Percentiles rank a stretch among this genome's conserved stretches.
Conservation (phyloP, 306 rosid species). For the Ochetophila trinervis region DNA sequence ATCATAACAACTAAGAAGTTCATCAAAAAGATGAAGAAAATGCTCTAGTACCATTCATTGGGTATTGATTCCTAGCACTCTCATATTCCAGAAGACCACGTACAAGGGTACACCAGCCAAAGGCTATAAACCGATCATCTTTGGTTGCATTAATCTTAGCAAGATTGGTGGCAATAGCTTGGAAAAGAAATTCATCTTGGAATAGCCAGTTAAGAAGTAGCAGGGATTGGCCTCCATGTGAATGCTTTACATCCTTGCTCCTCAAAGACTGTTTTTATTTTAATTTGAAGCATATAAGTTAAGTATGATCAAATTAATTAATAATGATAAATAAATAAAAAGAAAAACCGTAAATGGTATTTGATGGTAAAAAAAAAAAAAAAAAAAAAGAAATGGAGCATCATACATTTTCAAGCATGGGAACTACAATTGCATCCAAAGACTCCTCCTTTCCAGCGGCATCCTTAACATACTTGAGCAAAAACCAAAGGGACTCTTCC, state of each 20-base stretch:
- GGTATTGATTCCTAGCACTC: conserved; percentile 31
- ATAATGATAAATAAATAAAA: too few species aligned
- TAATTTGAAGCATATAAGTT: background rate
- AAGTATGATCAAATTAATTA: background rate
- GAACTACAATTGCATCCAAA: conserved; percentile 55
- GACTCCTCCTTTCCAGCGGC: conserved; percentile 40
- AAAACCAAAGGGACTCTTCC: conserved; percentile 68
- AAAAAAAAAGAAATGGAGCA: background rate
- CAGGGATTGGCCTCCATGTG: conserved; percentile 53
- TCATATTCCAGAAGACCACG: conserved; percentile 61
- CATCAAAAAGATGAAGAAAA: background rate
- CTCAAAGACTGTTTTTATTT: conserved; percentile 45
- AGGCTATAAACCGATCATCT: conserved; percentile 62
- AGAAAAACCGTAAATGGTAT: too few species aligned
- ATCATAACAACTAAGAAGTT: too few species aligned
- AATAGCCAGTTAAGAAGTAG: conserved; percentile 76
- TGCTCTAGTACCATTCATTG: conserved; percentile 44
- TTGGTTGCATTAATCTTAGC: conserved; percentile 46
- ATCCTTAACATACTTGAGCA: conserved; percentile 62
- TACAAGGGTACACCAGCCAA: conserved; percentile 81
- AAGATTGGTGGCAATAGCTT: conserved; percentile 44
- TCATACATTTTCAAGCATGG: conserved; percentile 66
- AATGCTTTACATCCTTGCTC: conserved; percentile 51
- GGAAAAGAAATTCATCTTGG: conserved; percentile 61
- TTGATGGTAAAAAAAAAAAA: background rate